A percentile compares a stretch with the other conserved stretches of the same genome.
phyloP scores from a whole-genome alignment of 345 rosid species.

The Bruguiera sexangula region DNA sequence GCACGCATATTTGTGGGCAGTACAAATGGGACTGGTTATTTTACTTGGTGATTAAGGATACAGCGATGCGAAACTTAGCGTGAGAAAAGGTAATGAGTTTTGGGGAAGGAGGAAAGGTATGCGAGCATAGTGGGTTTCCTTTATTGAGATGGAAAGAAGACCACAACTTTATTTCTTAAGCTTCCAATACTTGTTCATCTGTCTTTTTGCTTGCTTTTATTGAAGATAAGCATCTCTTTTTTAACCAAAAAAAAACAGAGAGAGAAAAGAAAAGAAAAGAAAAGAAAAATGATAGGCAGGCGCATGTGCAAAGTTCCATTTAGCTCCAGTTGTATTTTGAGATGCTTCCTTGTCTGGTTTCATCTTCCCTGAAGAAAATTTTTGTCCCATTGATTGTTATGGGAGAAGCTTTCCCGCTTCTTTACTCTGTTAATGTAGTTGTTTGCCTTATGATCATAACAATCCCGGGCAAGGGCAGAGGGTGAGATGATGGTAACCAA shows the following conservation, averaged over 20 bases:
- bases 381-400: not conserved
- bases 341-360: slow-evolving; percentile 15
- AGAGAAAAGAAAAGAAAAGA: too few relatives aligned
- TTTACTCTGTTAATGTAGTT: not conserved
- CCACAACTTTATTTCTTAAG: slow-evolving; percentile 15
- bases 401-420: not conserved
- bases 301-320: slow-evolving; percentile 19
- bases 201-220: slow-evolving; percentile 28
- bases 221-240: slow-evolving; percentile 14
- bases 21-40: slow-evolving; percentile 24
- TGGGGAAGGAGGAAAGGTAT: slow-evolving; percentile 47
- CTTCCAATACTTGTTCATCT: slow-evolving; percentile 26
- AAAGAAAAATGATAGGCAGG: slow-evolving; percentile 2
- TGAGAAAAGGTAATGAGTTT: slow-evolving; percentile 24
- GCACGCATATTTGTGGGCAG: slow-evolving; percentile 23
- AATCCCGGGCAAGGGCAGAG: not conserved
- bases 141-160: slow-evolving; percentile 34
- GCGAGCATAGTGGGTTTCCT: slow-evolving; percentile 42
- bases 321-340: slow-evolving; percentile 11
- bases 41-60: slow-evolving; percentile 50
- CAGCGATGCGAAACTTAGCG: slow-evolving; percentile 48
- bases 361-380: not conserved
- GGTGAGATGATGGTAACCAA: too few relatives aligned
- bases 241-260: not conserved
- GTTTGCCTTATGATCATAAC: not conserved